These are phyloP conservation scores for Didymella pomorum DNA, from an alignment of 2,329 filamentous ascomycete genomes.

Conservation along the genomic window DNA sequence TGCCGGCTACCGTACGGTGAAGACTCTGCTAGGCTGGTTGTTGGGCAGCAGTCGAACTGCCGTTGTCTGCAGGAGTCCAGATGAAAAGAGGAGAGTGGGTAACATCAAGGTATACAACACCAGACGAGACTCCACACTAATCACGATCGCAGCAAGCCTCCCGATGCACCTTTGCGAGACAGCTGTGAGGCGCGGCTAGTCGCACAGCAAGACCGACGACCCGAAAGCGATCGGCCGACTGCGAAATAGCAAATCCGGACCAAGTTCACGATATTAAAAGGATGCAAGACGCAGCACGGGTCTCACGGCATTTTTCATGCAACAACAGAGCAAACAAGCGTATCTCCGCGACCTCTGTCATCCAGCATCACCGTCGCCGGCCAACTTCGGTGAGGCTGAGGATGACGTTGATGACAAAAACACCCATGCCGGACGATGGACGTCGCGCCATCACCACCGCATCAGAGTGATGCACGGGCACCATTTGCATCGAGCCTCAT, in stretches of 20 bases:
- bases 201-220: constrained; percentile 12
- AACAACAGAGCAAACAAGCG: not conserved
- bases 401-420: constrained; percentile 25
- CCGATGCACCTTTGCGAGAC: constrained; percentile 17
- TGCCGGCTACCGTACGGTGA: constrained; percentile 6
- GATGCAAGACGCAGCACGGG: not conserved
- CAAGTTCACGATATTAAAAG: not conserved
- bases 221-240: constrained; percentile 20
- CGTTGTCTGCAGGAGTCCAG: constrained; percentile 6
- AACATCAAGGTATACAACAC: constrained; percentile 17
- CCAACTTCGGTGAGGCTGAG: constrained; percentile 18
- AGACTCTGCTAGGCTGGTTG: constrained; percentile 9
- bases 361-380: constrained; percentile 7
- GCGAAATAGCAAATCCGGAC: constrained; percentile 4
- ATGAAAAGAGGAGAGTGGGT: constrained; percentile 22
- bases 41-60: constrained; percentile 11
- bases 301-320: not conserved
- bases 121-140: constrained; percentile 16
- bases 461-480: constrained; percentile 19
- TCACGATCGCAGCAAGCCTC: constrained; percentile 21
- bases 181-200: constrained; percentile 20
- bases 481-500: constrained; percentile 8
- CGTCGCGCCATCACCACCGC: constrained; percentile 19
- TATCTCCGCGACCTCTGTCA: constrained; percentile 9
- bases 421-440: constrained; percentile 10